Evolutionary conservation across 768 basidiomycete species (phyloP).

Genomic region (Pulveroboletus sp.): DNA sequence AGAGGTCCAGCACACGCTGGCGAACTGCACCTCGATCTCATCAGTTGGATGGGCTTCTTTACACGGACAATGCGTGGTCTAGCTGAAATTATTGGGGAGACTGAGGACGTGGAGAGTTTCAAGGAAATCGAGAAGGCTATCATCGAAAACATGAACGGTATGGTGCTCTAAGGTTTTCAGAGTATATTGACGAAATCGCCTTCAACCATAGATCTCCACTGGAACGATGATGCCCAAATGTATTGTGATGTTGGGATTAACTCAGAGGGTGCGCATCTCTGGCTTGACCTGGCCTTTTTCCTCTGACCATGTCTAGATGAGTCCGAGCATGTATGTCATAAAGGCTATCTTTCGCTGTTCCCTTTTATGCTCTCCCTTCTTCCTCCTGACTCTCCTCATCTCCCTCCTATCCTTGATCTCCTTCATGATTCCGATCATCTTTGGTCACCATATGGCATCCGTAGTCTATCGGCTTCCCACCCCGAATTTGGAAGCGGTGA

Average conservation of each 20-base stretch:
- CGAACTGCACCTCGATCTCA: constrained; percentile 89
- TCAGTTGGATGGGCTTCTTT: constrained; percentile 97
- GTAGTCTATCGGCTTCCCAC: constrained; percentile 84
- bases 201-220: constrained; percentile 69
- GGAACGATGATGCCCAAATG: constrained; percentile 86
- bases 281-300: too few relatives aligned
- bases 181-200: neutral
- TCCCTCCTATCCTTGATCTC: constrained; percentile 77
- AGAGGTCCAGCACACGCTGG: constrained; percentile 85
- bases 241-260: constrained; percentile 89
- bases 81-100: constrained; percentile 79
- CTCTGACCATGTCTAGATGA: constrained; percentile 55
- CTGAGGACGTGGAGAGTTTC: constrained; percentile 78
- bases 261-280: constrained; percentile 59
- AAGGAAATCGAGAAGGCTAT: constrained; percentile 75
- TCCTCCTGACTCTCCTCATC: constrained; percentile 68
- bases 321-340: constrained; percentile 85
- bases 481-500: constrained; percentile 89
- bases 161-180: neutral
- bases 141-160: constrained; percentile 82
- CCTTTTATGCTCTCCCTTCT: constrained; percentile 85
- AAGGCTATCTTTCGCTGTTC: constrained; percentile 91
- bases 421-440: constrained; percentile 77
- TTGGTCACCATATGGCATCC: constrained; percentile 88
- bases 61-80: constrained; percentile 90